A percentile compares a stretch with the other conserved stretches of the same genome.
phyloP scores from a whole-genome alignment of 2,329 filamentous ascomycete species.

The Aspergillus calidoustus region DNA sequence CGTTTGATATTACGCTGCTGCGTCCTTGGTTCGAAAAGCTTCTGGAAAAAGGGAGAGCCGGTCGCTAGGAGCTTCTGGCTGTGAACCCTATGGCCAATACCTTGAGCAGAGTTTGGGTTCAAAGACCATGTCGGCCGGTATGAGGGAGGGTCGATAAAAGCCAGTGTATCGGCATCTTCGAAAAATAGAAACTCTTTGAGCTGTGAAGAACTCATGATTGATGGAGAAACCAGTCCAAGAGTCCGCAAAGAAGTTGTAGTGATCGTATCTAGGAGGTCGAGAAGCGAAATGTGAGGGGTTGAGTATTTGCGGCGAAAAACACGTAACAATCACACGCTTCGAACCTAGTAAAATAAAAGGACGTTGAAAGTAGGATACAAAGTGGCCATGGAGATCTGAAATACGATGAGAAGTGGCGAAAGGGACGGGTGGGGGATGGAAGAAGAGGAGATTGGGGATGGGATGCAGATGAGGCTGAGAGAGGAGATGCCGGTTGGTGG shows the following conservation, averaged over 20 bases:
- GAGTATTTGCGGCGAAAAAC: neutral
- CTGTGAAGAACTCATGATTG: neutral
- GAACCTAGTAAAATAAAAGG: neutral
- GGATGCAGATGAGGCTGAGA: constrained; percentile 1
- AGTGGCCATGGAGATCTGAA: neutral
- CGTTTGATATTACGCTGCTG: constrained; percentile 37
- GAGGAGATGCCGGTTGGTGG: neutral
- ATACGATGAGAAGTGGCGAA: neutral
- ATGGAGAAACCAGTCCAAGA: neutral
- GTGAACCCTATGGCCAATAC: constrained; percentile 39
- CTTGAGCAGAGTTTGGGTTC: constrained; percentile 20
- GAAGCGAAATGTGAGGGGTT: neutral
- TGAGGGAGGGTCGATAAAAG: constrained; percentile 41
- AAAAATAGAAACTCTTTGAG: constrained; percentile 15
- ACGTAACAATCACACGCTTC: neutral
- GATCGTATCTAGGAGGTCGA: neutral
- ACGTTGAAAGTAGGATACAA: neutral
- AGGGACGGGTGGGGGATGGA: neutral
- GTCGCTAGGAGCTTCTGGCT: constrained; percentile 38
- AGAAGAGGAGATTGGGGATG: neutral
- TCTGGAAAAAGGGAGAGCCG: constrained; percentile 35
- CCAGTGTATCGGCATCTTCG: constrained; percentile 41
- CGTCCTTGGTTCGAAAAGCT: constrained; percentile 34
- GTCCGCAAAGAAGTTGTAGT: neutral
- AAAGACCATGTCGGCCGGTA: constrained; percentile 20